A percentile compares a stretch with the other conserved stretches of the same genome.
Conservation (phyloP, 2,329 filamentous ascomycete species). For the Scytalidium lignicola region DNA sequence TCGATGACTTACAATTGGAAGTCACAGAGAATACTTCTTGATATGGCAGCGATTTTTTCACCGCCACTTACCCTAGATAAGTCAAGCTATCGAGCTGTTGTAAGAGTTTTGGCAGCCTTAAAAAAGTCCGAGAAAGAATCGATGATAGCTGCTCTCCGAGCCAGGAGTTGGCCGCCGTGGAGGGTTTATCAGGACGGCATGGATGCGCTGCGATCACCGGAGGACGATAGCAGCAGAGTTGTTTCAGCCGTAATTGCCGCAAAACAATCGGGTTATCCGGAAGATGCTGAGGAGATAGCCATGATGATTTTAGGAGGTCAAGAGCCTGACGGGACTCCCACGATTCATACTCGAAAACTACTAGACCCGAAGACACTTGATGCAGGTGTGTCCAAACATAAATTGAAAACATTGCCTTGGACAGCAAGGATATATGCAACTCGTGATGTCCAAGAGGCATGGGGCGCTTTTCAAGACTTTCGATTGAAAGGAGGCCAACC, state of each 20-base stretch:
- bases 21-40: constrained; percentile 49
- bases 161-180: constrained; percentile 56
- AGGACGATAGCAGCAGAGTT: constrained; percentile 50
- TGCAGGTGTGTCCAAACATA: not conserved
- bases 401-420: constrained; percentile 34
- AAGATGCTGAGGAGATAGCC: constrained; percentile 41
- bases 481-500: constrained; percentile 31
- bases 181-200: constrained; percentile 51
- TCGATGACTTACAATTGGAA: constrained; percentile 49
- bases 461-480: constrained; percentile 37
- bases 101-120: constrained; percentile 46
- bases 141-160: constrained; percentile 42
- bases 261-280: constrained; percentile 50
- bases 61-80: constrained; percentile 46
- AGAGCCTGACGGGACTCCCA: constrained; percentile 45
- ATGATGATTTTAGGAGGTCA: constrained; percentile 50
- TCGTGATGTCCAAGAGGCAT: constrained; percentile 56
- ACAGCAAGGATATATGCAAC: constrained; percentile 53
- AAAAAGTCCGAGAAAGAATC: constrained; percentile 48
- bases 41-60: constrained; percentile 43
- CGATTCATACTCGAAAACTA: constrained; percentile 48
- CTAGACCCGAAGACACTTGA: constrained; percentile 4
- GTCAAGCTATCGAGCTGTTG: constrained; percentile 49
- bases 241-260: constrained; percentile 48
- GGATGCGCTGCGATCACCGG: constrained; percentile 46